A percentile compares a stretch with the other conserved stretches of the same genome.
Evolutionary conservation across 257 asterid genomes (phyloP).

Genomic region (Nyctanthes arbortristis): DNA sequence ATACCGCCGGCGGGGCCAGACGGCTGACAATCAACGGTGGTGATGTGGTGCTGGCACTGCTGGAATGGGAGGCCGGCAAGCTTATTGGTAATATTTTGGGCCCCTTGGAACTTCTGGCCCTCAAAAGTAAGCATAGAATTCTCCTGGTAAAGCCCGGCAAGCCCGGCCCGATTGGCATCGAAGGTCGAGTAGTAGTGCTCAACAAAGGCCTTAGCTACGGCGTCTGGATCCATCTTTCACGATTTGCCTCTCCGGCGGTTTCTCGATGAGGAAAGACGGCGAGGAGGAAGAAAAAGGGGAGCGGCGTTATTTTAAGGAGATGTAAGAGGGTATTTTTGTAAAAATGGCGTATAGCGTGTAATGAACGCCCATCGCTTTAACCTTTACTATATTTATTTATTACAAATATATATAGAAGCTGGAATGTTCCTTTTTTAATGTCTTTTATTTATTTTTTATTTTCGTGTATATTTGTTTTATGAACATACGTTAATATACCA

Average conservation of each 20-base stretch:
- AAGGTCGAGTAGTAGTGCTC: constrained; percentile 58
- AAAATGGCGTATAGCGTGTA: not conserved
- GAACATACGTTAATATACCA: no score
- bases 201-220: constrained; percentile 53
- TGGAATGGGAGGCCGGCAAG: constrained; percentile 48
- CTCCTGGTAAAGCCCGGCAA: constrained; percentile 47
- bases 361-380: not conserved
- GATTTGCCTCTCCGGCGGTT: not conserved
- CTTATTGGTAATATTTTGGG: constrained; percentile 37
- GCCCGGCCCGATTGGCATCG: constrained; percentile 41
- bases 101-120: constrained; percentile 53
- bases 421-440: not conserved
- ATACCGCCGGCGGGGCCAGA: constrained; percentile 62
- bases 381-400: not conserved
- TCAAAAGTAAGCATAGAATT: constrained; percentile 52
- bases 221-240: constrained; percentile 47
- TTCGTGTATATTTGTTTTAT: no score
- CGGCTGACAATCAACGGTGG: constrained; percentile 61
- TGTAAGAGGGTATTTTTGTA: not conserved
- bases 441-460: no score
- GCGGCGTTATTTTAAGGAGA: not conserved
- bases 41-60: constrained; percentile 52
- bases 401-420: not conserved
- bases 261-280: not conserved
- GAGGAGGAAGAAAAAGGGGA: not conserved